phyloP scores from a whole-genome alignment of 768 basidiomycete genomes.

The Leucocoprinus birnbaumii region DNA sequence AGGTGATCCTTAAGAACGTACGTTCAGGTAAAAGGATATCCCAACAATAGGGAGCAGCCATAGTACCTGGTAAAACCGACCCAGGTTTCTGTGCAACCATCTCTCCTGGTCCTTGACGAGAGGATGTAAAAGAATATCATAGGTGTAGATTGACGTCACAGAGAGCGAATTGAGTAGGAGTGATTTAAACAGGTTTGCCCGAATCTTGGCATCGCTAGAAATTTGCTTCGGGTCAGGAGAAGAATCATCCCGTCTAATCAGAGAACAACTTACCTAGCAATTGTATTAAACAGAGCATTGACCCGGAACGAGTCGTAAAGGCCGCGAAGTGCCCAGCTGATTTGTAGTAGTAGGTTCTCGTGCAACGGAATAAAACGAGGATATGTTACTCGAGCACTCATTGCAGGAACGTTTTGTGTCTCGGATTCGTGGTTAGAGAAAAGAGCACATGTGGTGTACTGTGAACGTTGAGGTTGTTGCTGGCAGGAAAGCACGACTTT shows the following conservation, averaged over 20 bases:
- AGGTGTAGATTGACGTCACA: conserved; percentile 69
- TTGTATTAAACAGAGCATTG: conserved; percentile 57
- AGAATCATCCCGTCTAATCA: not conserved
- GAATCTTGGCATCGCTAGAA: conserved; percentile 70
- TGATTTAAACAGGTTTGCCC: conserved; percentile 72
- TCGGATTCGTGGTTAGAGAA: not conserved
- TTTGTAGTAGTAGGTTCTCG: conserved; percentile 58
- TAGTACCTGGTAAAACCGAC: conserved; percentile 72
- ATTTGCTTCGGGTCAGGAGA: not conserved
- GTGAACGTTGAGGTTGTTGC: conserved; percentile 4
- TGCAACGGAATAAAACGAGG: conserved; percentile 66
- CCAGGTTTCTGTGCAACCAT: conserved; percentile 71
- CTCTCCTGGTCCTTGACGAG: conserved; percentile 58
- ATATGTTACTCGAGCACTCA: conserved; percentile 50
- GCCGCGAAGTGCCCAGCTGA: conserved; percentile 56
- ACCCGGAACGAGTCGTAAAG: conserved; percentile 72
- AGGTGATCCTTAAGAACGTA: conserved; percentile 32
- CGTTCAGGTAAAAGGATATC: conserved; percentile 79
- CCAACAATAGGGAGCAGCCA: conserved; percentile 82
- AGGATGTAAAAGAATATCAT: conserved; percentile 69
- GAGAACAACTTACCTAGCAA: conserved; percentile 48
- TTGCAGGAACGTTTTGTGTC: not conserved
- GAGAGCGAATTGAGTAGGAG: conserved; percentile 70
- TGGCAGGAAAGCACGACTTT: not conserved
- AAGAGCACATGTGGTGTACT: not conserved